Base-by-base conservation (phyloP, 352 stramenopile genomes). In the Pythium oligandrum region DNA sequence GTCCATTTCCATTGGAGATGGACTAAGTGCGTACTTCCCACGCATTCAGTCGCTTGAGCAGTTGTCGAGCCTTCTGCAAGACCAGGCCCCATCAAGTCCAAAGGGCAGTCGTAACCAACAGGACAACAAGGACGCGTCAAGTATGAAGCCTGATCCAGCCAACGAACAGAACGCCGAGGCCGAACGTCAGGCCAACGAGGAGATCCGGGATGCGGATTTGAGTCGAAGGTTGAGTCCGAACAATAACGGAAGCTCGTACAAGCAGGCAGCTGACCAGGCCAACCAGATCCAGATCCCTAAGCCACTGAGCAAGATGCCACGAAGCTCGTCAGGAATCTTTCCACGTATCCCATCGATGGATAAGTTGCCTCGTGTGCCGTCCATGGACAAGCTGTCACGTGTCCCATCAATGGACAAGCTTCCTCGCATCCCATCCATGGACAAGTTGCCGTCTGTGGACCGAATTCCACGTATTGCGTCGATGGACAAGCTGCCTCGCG, bases 1-100 rank as follows among this genome's bases (percentile, higher is more conserved):
- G 48, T 71, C 66, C 12, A 60, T 86, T 38, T 87, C 78, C 6
- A 85, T 85, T 44, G 73, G 75, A 3, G 76, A 90, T 26, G 65
- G 77, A 4, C 49, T 90, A 30, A 87, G 83, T 47, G 66, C 71
- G 10, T 91, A 87, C 57, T 86, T 91, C 55, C 78, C 78, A 17
- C 78, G 76, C n/a, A 86, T 86, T 9, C 81, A 89, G 47, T 91
- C 81, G 35, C 62, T 91, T 7, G 81, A 91, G 52, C 78, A 91
- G 49, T 57, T 91, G 17, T 89, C 78, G 1, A 83, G 69, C 52
- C 52, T 91, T 46, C 53, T 89, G 47, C 74, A 89, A 50, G 81
- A 88, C 40, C 78, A 88, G 34, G 70, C 74, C 9, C 66, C 75
- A 1, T 52, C 73, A 12, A 91, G 74, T 58, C 78, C 80, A 3